Percentiles rank a stretch among this genome's conserved stretches.
phyloP scores from a whole-genome alignment of 371 early-diverging fungal species.

The Apophysomyces sp. region DNA sequence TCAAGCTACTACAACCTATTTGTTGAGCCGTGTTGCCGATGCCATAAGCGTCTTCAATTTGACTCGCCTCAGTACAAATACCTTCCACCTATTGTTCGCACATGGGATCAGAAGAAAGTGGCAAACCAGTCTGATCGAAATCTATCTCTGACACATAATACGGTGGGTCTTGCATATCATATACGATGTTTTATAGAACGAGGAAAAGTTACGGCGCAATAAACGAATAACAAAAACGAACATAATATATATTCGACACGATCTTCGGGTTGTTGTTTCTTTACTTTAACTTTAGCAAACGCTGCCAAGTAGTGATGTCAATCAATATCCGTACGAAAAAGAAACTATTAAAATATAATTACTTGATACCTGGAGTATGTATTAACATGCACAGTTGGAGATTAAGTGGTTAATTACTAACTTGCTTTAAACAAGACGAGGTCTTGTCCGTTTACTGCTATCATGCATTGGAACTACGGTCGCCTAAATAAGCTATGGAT shows the following conservation, averaged over 20 bases:
- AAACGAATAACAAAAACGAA: background rate
- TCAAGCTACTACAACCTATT: conserved; percentile 39
- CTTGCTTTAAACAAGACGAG: background rate
- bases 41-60: conserved; percentile 41
- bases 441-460: background rate
- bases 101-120: conserved; percentile 31
- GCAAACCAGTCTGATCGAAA: conserved; percentile 6
- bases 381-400: too few species aligned
- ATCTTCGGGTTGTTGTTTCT: too few species aligned
- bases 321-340: too few species aligned
- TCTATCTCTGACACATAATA: conserved; percentile 7
- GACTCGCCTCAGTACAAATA: conserved; percentile 46
- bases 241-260: too few species aligned
- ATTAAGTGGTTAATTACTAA: too few species aligned
- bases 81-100: conserved; percentile 45
- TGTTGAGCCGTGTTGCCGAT: conserved; percentile 38
- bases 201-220: conserved; percentile 11
- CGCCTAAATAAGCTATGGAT: too few species aligned
- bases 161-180: conserved; percentile 29
- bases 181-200: conserved; percentile 36
- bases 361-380: too few species aligned
- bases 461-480: background rate
- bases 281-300: too few species aligned
- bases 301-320: too few species aligned
- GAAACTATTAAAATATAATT: background rate